phyloP scores from a whole-genome alignment of 208 protist species.

The Leishmania gerbilli region DNA sequence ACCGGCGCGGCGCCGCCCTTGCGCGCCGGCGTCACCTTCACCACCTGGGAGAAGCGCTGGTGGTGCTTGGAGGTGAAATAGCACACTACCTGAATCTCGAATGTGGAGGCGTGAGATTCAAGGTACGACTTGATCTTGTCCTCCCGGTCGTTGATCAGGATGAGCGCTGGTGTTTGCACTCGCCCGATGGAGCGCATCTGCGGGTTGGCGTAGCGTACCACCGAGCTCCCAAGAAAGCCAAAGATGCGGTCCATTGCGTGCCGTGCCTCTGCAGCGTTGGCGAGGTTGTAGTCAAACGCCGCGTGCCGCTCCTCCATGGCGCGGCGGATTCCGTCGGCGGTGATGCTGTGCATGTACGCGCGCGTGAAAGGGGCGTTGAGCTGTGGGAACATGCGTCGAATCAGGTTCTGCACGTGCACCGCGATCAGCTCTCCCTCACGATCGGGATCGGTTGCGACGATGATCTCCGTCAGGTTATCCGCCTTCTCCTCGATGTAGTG shows the following conservation, averaged over 20 bases:
- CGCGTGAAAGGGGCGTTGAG: constrained; percentile 81
- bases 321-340: constrained; percentile 74
- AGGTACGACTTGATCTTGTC: constrained; percentile 65
- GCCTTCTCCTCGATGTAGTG: constrained; percentile 82
- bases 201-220: constrained; percentile 86
- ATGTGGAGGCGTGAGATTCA: constrained; percentile 58
- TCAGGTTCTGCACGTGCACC: constrained; percentile 78
- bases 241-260: constrained; percentile 93
- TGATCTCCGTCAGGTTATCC: constrained; percentile 86
- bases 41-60: constrained; percentile 59
- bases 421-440: constrained; percentile 92
- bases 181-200: constrained; percentile 91
- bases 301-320: constrained; percentile 74
- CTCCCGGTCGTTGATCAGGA: constrained; percentile 84
- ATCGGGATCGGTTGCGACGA: constrained; percentile 92
- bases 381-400: constrained; percentile 79
- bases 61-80: constrained; percentile 47
- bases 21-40: constrained; percentile 38
- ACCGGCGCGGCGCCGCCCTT: constrained; percentile 17
- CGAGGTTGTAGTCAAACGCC: constrained; percentile 83
- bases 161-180: constrained; percentile 91
- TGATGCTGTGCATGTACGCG: constrained; percentile 94
- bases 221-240: constrained; percentile 90
- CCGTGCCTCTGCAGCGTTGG: constrained; percentile 85
- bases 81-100: constrained; percentile 61